Base-by-base conservation (phyloP, 306 rosid species). In the Mimosa pudica region DNA sequence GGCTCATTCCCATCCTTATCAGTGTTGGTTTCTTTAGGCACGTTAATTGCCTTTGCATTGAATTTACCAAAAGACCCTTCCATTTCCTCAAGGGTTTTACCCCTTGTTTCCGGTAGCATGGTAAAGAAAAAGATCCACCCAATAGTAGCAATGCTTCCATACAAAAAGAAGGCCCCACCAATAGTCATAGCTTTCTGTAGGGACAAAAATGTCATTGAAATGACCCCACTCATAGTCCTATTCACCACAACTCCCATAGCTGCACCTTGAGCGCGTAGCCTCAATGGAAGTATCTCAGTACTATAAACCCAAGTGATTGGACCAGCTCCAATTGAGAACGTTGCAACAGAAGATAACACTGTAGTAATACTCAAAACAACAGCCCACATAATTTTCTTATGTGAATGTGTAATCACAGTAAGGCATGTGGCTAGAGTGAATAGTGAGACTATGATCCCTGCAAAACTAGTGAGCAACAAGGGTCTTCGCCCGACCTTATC, bases 221-320 rank as follows among this genome's bases (percentile, higher is more conserved):
- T 38, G 16, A 86, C 81, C 44, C 89, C 93, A 52, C 98, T 89
- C 0, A 84, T 82, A 4, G 82, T 58, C 30, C 93, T 87, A 61
- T 94, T 92, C 55, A 84, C 79, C 10, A 84, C 84, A 20, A 89
- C 91, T 0, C 91, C 97, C 64, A 89, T 58, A 9, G 97, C 88
- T 35, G 84, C 71, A 7, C 98, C 97, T 11, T 88, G 97, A 0
- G 98, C 97, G 4, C 98, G 86, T 30, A 94, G 79, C 92, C 70
- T 83, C 87, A 94, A 75, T 47, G 97, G 97, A 12, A 94, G 90
- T 0, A 90, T 81, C 84, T 94, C 97, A 0, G 97, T 79, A 61
- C 91, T 87, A 70, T 94, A 94, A 1, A 94, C 97, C 91, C 89
- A 86, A 0, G 93, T 70, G 62, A 92, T 89, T 67, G 98, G 98